Base-by-base conservation (phyloP, 345 rosid genomes). In the Luvunga scandens region DNA sequence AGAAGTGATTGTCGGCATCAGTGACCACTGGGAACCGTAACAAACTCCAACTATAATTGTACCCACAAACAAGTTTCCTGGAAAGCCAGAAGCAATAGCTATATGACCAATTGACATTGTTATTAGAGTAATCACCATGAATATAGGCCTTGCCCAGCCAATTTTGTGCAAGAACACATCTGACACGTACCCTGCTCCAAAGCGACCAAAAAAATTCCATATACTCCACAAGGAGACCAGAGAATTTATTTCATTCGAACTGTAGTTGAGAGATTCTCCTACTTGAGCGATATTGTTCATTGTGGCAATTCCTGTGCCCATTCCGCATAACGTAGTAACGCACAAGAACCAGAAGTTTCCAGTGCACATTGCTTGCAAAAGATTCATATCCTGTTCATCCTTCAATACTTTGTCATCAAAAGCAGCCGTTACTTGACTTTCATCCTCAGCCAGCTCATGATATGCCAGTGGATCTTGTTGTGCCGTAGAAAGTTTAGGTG, bases 201-300 rank as follows among this genome's bases (percentile, higher is more conserved):
- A 92, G 38, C 98, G 91, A 75, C 98, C 98, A 3, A 95, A 91
- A 80, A 93, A 93, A 73, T 92, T 93, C 99, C 99, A 95, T 87
- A 92, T 93, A 73, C 95, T 91, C 87, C 87, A 83, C 77, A 92
- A 79, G 16, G 99, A 82, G 73, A 95, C 95, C 77, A 95, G 45
- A 55, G 98, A 90, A 73, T 80, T 89, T 86, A 82, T 90, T 81
- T 92, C 97, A 22, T 77, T 45, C 3, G 84, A 81, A 2, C 88
- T 81, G 84, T 95, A 95, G 9, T 86, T 83, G 7, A 94, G 95
- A 33, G 98, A 94, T 77, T 90, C 92, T 6, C 98, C 98, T 4
- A 95, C 82, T 76, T 95, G 95, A 84, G 94, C 88, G 14, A 95
- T 81, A 81, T 93, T 94, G 63, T 95, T 90, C 68, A 95, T 84